Conservation (phyloP, 164 flowering plant species). For the Cinnamomum micranthum region DNA sequence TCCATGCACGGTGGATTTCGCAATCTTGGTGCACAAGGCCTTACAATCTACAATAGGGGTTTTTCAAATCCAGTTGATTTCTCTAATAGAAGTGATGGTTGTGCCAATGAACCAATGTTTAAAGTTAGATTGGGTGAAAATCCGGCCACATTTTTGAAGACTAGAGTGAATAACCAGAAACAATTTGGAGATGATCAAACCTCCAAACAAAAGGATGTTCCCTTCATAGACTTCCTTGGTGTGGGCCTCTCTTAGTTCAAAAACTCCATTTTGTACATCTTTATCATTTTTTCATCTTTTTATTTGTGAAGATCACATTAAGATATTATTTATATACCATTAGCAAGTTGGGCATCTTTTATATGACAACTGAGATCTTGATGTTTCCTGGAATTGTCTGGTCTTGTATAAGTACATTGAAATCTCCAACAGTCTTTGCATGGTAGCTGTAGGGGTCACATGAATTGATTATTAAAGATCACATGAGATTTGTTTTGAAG, state of each 20-base stretch:
- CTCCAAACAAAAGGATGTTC: constrained; percentile 34
- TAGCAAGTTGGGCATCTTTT: not conserved
- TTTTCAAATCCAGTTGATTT: constrained; percentile 21
- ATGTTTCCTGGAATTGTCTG: not conserved
- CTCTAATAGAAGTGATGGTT: constrained; percentile 13
- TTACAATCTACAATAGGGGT: constrained; percentile 22
- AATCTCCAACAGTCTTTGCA: not conserved
- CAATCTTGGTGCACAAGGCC: constrained; percentile 10
- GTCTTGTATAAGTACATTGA: not conserved
- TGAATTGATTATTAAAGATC: not conserved
- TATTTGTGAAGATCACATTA: not conserved
- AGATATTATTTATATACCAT: not conserved
- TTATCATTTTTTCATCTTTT: not conserved
- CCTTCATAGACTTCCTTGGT: constrained; percentile 83
- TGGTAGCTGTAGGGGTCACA: not conserved
- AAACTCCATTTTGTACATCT: not conserved
- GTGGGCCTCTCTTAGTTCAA: constrained; percentile 51
- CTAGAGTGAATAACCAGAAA: constrained; percentile 18
- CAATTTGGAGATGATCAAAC: constrained; percentile 33
- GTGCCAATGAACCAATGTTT: constrained; percentile 7
- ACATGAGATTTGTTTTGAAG: not conserved
- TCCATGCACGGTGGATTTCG: constrained; percentile 19
- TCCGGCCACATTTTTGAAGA: constrained; percentile 13
- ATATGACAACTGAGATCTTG: not conserved
- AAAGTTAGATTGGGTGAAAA: constrained; percentile 22